phyloP scores from a whole-genome alignment of 495 filamentous ascomycete genomes.

The Aspergillus baeticus region DNA sequence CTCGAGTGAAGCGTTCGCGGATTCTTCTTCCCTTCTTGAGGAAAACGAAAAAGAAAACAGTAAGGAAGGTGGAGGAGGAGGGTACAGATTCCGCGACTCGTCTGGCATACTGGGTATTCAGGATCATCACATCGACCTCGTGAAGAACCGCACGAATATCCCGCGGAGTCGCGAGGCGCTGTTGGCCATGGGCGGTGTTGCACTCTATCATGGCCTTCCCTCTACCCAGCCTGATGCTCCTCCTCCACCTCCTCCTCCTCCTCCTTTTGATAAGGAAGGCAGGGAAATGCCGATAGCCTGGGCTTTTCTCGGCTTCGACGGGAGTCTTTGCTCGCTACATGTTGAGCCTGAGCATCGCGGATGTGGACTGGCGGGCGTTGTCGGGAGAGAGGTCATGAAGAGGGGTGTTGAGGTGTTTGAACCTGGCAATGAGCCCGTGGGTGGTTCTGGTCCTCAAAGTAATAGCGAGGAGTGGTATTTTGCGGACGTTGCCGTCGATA shows the following conservation, averaged over 20 bases:
- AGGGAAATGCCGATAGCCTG: slow-evolving; percentile 41
- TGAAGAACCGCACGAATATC: slow-evolving; percentile 40
- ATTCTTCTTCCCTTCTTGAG: background rate
- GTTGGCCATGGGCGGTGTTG: slow-evolving; percentile 30
- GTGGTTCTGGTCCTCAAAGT: no score
- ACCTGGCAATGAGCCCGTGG: background rate
- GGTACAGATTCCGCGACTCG: slow-evolving; percentile 31
- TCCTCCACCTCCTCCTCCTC: background rate
- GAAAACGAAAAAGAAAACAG: background rate
- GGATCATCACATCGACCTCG: slow-evolving; percentile 32
- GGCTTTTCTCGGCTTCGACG: slow-evolving; percentile 48
- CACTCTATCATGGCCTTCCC: slow-evolving; percentile 34
- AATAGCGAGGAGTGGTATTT: slow-evolving; percentile 1
- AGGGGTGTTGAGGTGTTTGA: slow-evolving; percentile 23
- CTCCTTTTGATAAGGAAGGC: background rate
- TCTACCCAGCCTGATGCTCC: slow-evolving; percentile 4
- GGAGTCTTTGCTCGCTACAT: slow-evolving; percentile 46
- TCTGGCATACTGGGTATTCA: slow-evolving; percentile 25
- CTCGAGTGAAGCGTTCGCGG: no score
- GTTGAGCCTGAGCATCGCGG: slow-evolving; percentile 50
- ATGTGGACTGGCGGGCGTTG: slow-evolving; percentile 37
- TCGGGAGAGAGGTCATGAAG: slow-evolving; percentile 37
- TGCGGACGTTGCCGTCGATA: slow-evolving; percentile 7
- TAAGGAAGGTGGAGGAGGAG: background rate
- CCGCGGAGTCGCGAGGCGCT: slow-evolving; percentile 32